Evolutionary conservation across 352 stramenopile species (phyloP).

Genomic region (Peronospora farinosa): DNA sequence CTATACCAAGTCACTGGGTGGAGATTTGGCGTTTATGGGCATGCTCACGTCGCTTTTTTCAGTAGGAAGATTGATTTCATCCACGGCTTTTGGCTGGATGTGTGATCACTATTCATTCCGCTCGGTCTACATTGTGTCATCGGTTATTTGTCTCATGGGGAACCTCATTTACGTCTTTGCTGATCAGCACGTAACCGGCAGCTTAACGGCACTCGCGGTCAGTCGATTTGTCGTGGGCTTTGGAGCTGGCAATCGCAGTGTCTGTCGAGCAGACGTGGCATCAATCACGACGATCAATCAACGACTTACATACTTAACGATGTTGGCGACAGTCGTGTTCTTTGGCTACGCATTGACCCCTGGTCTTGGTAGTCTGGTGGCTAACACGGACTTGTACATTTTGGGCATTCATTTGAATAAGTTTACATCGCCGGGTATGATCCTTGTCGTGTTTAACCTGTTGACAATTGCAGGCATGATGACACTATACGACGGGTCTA

Average conservation of each 20-base stretch:
- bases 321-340: conserved; percentile 65
- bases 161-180: conserved; percentile 68
- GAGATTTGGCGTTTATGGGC: conserved; percentile 62
- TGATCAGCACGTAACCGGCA: conserved; percentile 49
- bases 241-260: conserved; percentile 60
- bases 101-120: conserved; percentile 71
- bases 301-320: conserved; percentile 60
- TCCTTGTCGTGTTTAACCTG: conserved; percentile 48
- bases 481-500: conserved; percentile 45
- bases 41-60: conserved; percentile 71
- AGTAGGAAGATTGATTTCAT: conserved; percentile 64
- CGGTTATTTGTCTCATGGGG: conserved; percentile 49
- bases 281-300: conserved; percentile 64
- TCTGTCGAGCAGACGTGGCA: conserved; percentile 61
- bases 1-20: conserved; percentile 68
- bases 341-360: conserved; percentile 62
- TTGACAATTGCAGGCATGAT: conserved; percentile 55
- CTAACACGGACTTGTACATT: conserved; percentile 41
- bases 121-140: conserved; percentile 67
- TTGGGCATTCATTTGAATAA: conserved; percentile 60
- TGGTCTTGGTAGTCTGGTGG: conserved; percentile 52
- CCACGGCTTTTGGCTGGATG: conserved; percentile 71
- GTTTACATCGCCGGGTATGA: conserved; percentile 54
- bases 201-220: conserved; percentile 37
- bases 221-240: conserved; percentile 72